These are phyloP conservation scores for Aspergillus wentii DNA, from an alignment of 495 filamentous ascomycete genomes.

Conservation along the genomic window DNA sequence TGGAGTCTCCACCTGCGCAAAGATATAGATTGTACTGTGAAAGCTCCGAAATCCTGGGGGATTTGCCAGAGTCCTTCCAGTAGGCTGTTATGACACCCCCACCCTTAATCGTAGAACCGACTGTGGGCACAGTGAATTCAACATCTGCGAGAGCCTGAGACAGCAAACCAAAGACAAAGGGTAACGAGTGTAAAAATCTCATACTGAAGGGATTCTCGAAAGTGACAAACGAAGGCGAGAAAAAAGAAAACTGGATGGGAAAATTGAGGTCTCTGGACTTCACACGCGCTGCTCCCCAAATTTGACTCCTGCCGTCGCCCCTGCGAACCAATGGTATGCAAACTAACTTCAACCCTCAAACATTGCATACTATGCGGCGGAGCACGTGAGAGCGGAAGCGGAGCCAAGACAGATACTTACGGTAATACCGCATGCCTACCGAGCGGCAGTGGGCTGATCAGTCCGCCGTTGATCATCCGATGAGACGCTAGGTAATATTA, in stretches of 20 bases:
- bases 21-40: slow-evolving; percentile 56
- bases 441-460: too few species aligned
- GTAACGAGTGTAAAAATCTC: slow-evolving; percentile 26
- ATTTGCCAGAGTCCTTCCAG: slow-evolving; percentile 54
- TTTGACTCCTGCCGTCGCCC: slow-evolving; percentile 8
- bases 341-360: too few species aligned
- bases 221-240: too few species aligned
- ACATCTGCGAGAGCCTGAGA: slow-evolving; percentile 51
- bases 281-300: too few species aligned
- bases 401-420: too few species aligned
- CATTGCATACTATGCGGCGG: too few species aligned
- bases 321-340: slow-evolving; percentile 11
- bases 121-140: slow-evolving; percentile 34
- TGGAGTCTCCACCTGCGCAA: slow-evolving; percentile 57
- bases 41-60: slow-evolving; percentile 46
- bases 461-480: too few species aligned
- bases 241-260: too few species aligned
- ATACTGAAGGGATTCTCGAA: slow-evolving; percentile 27
- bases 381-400: too few species aligned
- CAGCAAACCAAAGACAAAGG: slow-evolving; percentile 36
- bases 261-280: too few species aligned
- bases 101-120: slow-evolving; percentile 41
- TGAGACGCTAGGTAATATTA: too few species aligned
- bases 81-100: slow-evolving; percentile 47
- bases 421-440: too few species aligned